Percentiles rank a stretch among this genome's conserved stretches.
These are phyloP conservation scores for Blechomonas ayalai DNA, from an alignment of 208 protist species.

Conservation along the genomic window DNA sequence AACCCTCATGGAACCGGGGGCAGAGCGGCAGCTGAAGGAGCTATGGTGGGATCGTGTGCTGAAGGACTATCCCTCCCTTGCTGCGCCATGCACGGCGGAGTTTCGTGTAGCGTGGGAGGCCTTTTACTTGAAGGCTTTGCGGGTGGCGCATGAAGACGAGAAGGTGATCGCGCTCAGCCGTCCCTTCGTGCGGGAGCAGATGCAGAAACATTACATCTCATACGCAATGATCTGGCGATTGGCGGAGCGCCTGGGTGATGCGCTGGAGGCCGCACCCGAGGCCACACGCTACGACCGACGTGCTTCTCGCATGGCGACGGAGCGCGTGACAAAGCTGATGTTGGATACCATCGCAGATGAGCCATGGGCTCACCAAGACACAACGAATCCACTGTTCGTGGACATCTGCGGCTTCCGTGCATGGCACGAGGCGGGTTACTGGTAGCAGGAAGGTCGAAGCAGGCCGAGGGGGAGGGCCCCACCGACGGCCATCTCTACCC, in stretches of 20 bases:
- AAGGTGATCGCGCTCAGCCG: constrained; percentile 41
- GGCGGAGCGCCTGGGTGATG: constrained; percentile 65
- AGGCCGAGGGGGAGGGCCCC: not conserved
- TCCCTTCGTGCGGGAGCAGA: constrained; percentile 73
- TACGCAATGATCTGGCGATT: constrained; percentile 85
- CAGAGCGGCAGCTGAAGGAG: constrained; percentile 26
- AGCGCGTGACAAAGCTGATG: constrained; percentile 85
- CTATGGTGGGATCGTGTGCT: constrained; percentile 72
- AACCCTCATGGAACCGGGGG: constrained; percentile 29
- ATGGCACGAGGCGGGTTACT: constrained; percentile 84
- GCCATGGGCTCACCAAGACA: constrained; percentile 69
- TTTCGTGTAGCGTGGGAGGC: constrained; percentile 54
- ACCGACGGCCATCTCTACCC: not conserved
- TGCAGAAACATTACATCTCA: constrained; percentile 74
- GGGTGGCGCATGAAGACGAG: constrained; percentile 63
- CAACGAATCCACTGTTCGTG: constrained; percentile 62
- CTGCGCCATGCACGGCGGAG: constrained; percentile 47
- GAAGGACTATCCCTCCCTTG: constrained; percentile 72
- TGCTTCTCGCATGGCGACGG: constrained; percentile 40
- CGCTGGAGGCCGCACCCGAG: constrained; percentile 30
- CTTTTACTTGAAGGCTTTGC: constrained; percentile 62
- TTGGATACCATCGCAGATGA: constrained; percentile 83
- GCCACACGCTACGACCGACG: constrained; percentile 39
- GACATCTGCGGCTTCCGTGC: constrained; percentile 80
- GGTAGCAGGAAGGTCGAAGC: constrained; percentile 26